Conservation (phyloP, 495 filamentous ascomycete genomes). For the Penicillium tannophilum region DNA sequence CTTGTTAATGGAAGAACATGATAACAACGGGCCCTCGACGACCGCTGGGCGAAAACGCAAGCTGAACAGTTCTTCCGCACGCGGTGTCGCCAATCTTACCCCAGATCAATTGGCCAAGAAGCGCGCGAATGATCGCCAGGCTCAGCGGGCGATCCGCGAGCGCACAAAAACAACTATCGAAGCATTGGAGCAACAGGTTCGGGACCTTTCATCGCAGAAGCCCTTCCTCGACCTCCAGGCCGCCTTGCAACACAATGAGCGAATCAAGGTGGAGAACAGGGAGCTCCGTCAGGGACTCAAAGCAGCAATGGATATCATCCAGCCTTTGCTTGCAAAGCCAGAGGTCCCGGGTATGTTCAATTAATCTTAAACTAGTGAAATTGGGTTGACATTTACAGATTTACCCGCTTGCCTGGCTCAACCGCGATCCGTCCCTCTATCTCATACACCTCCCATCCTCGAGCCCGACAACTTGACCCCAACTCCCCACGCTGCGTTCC, state of each 20-base stretch:
- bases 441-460: conserved; percentile 29
- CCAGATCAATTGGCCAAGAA: conserved; percentile 76
- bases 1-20: conserved; percentile 18
- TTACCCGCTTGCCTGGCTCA: conserved; percentile 16
- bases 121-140: conserved; percentile 85
- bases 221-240: conserved; percentile 78
- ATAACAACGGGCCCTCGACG: conserved; percentile 22
- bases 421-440: conserved; percentile 23
- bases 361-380: not conserved
- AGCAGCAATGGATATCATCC: conserved; percentile 62
- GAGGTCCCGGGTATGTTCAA: conserved; percentile 29
- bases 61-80: conserved; percentile 54
- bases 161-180: conserved; percentile 83
- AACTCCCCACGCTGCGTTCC: conserved; percentile 14
- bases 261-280: conserved; percentile 68
- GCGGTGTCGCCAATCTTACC: conserved; percentile 72
- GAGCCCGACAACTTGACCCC: conserved; percentile 27
- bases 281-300: conserved; percentile 65
- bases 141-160: conserved; percentile 82
- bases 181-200: conserved; percentile 68
- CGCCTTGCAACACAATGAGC: conserved; percentile 67
- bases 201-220: conserved; percentile 71
- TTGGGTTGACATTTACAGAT: conserved; percentile 17
- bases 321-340: conserved; percentile 55
- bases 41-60: conserved; percentile 51